Base-by-base conservation (phyloP, 108 stramenopile genomes). In the Thalassiosira profunda region DNA sequence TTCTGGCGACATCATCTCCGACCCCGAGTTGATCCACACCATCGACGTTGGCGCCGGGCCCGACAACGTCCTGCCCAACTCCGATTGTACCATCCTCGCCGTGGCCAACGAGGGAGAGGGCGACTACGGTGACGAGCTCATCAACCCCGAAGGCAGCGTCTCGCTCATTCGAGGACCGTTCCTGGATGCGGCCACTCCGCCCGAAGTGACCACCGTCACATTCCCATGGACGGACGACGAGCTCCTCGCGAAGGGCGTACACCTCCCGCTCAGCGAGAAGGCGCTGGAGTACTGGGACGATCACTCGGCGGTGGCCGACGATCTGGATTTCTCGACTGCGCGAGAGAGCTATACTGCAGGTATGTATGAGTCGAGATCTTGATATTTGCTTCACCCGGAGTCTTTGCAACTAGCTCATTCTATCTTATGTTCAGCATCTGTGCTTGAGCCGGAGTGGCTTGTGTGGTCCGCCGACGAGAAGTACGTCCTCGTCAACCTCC, bases 21-120 rank as follows among this genome's bases (percentile, higher is more conserved):
- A 40, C 5, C 71, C 71, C 8, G 42, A 66, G 25, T n/a, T 72
- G n/a, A 28, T 72, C 2, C 53, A 67, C 15, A 72, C 66, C 1
- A 45, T 78, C 30, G 68, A 69, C 11, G 77, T 78, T 7, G 82
- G 82, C 5, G 42, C 54, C 37, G 58, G 64, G 28, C 82, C 82
- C 4, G 81, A 82, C 36, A 41, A 34, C 11, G 20, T 74, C 18
- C 10, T 23, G 1, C 34, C 72, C 15, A 74, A 72, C 18, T 29
- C n/a, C 8, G 81, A 53, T 26, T 82, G 81, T 53, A 58, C 65
- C 10, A 73, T 73, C 14, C 56, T 79, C 25, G 82, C 82, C 18
- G 72, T 79, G 45, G 82, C 82, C 52, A 79, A 83, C 31, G 76
- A 83, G 58, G 77, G 77, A 33, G 77, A 79, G 54, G 82, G 76